These are phyloP conservation scores for Rhinocladiella similis DNA, from an alignment of 2,329 filamentous ascomycete genomes.

Conservation along the genomic window DNA sequence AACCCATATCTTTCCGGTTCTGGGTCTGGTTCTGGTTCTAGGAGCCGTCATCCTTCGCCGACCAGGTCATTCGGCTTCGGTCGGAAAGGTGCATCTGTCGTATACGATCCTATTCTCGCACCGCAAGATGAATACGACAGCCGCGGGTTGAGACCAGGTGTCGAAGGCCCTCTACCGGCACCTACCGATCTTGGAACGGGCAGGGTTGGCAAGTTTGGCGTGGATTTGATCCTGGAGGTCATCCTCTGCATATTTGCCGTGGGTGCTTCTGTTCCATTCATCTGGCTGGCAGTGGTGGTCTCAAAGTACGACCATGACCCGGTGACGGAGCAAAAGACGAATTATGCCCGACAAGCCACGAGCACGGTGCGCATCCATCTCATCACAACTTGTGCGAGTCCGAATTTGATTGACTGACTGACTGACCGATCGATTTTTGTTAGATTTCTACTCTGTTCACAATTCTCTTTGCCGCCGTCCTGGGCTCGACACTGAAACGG, in stretches of 20 bases:
- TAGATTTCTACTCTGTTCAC: conserved; percentile 25
- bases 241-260: conserved; percentile 13
- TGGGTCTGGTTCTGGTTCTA: background rate
- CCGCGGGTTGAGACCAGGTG: background rate
- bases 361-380: conserved; percentile 3
- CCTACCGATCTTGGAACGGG: conserved; percentile 1
- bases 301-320: conserved; percentile 5
- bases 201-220: conserved; percentile 15
- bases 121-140: conserved; percentile 4
- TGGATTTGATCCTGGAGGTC: conserved; percentile 18
- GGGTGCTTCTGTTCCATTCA: conserved; percentile 11
- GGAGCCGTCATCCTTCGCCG: background rate
- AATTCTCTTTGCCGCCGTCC: conserved; percentile 26
- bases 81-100: conserved; percentile 6
- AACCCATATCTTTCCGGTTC: background rate
- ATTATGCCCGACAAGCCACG: conserved; percentile 14
- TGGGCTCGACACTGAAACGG: conserved; percentile 21
- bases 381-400: no score
- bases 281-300: conserved; percentile 17
- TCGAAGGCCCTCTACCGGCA: background rate
- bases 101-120: conserved; percentile 14
- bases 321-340: conserved; percentile 8
- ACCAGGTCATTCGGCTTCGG: conserved; percentile 3
- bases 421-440: background rate
- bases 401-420: background rate